phyloP scores from a whole-genome alignment of 805 yeast species.

The Saturnispora halmiae region DNA sequence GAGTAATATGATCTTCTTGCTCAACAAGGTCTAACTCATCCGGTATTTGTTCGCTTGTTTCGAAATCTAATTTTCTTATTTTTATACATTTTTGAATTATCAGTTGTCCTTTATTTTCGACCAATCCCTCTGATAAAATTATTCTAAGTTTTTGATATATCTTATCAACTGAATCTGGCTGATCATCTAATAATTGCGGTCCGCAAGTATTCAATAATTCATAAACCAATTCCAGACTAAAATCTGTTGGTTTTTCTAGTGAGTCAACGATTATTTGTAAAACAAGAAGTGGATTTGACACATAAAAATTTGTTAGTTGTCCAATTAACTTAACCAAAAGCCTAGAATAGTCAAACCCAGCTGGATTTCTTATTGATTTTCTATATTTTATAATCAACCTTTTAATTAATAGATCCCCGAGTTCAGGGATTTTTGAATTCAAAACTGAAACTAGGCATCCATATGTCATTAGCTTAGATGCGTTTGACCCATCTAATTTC shows the following conservation, averaged over 20 bases:
- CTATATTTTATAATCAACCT: constrained; percentile 51
- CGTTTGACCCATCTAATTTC: constrained; percentile 42
- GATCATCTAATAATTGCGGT: constrained; percentile 35
- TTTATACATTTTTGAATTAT: constrained; percentile 45
- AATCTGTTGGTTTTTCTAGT: constrained; percentile 38
- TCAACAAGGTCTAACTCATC: constrained; percentile 52
- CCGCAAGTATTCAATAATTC: constrained; percentile 47
- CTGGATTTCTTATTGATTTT: constrained; percentile 33
- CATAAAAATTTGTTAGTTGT: constrained; percentile 54
- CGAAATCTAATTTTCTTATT: constrained; percentile 37
- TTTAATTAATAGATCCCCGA: constrained; percentile 49
- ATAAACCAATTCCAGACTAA: constrained; percentile 47
- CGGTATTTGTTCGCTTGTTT: constrained; percentile 31
- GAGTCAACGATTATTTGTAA: constrained; percentile 46
- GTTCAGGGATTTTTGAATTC: constrained; percentile 57
- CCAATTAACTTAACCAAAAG: constrained; percentile 50
- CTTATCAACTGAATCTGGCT: constrained; percentile 28
- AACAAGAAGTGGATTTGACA: constrained; percentile 44
- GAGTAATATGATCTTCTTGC: constrained; percentile 52
- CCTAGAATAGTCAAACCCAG: no score
- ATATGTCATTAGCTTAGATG: no score
- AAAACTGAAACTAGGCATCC: constrained; percentile 47
- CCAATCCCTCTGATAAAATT: constrained; percentile 46
- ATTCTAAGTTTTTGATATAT: constrained; percentile 50
- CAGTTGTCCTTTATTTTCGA: constrained; percentile 35